These are phyloP conservation scores for Anisogramma anomala DNA, from an alignment of 2,329 filamentous ascomycete genomes.

Conservation along the genomic window DNA sequence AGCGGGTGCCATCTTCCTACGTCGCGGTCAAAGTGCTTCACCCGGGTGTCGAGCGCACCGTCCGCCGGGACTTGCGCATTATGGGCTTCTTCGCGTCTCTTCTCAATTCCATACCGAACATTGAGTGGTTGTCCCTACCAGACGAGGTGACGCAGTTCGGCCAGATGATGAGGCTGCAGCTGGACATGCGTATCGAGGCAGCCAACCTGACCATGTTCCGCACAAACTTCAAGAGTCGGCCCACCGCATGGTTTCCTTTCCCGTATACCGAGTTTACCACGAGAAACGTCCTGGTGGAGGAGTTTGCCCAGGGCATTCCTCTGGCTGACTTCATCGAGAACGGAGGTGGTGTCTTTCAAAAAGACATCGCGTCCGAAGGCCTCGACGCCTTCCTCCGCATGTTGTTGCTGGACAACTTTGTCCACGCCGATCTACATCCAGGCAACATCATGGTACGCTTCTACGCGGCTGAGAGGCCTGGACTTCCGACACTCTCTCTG, in stretches of 20 bases:
- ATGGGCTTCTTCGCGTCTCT: constrained; percentile 83
- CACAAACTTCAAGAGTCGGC: constrained; percentile 76
- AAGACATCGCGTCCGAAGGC: constrained; percentile 89
- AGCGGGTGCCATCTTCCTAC: constrained; percentile 77
- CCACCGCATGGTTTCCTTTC: constrained; percentile 93
- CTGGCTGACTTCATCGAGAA: constrained; percentile 82
- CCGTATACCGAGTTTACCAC: constrained; percentile 90
- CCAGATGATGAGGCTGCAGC: constrained; percentile 96
- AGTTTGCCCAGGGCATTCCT: constrained; percentile 91
- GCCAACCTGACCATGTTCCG: constrained; percentile 83
- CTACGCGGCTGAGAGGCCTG: constrained; percentile 68
- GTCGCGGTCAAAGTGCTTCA: constrained; percentile 96
- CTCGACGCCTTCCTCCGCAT: constrained; percentile 93
- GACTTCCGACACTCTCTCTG: constrained; percentile 35
- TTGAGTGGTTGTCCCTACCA: constrained; percentile 93
- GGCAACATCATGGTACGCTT: constrained; percentile 99
- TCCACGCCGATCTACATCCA: constrained; percentile 90
- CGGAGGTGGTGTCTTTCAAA: constrained; percentile 83
- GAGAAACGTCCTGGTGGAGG: constrained; percentile 82
- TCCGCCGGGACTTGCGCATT: constrained; percentile 82
- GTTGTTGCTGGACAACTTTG: constrained; percentile 94
- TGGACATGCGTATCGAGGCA: constrained; percentile 89
- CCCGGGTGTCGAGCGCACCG: constrained; percentile 77
- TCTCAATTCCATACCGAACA: constrained; percentile 80
- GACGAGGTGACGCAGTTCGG: constrained; percentile 92